These are phyloP conservation scores for Tetracladium marchalianum DNA, from an alignment of 495 filamentous ascomycete genomes.

Conservation along the genomic window DNA sequence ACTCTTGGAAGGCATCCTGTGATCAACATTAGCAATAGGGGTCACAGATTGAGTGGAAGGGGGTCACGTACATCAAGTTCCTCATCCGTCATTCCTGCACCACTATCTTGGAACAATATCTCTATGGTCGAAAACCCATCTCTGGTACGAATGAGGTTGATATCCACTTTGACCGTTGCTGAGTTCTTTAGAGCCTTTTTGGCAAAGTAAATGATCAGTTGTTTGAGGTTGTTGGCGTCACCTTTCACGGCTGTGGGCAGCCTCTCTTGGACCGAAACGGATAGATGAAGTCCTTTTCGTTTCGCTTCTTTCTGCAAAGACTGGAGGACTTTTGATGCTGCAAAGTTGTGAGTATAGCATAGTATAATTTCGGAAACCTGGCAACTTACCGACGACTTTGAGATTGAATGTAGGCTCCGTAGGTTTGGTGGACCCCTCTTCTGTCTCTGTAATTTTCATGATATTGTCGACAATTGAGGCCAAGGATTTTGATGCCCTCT, in stretches of 20 bases:
- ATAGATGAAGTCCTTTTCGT: slow-evolving; percentile 59
- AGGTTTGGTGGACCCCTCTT: no score
- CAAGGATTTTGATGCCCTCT: slow-evolving; percentile 82
- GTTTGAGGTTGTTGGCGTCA: slow-evolving; percentile 65
- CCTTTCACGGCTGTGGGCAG: slow-evolving; percentile 62
- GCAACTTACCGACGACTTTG: no score
- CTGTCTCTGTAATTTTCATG: slow-evolving; percentile 72
- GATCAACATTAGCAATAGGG: no score
- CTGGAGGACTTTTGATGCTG: slow-evolving; percentile 74
- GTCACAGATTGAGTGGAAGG: no score
- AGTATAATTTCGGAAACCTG: no score
- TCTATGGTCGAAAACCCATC: slow-evolving; percentile 34
- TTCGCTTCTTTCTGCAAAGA: slow-evolving; percentile 62
- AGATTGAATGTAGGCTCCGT: no score
- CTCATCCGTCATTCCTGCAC: slow-evolving; percentile 58
- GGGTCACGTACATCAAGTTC: slow-evolving; percentile 52
- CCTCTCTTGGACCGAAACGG: slow-evolving; percentile 52
- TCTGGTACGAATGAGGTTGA: slow-evolving; percentile 29
- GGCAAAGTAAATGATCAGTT: slow-evolving; percentile 67
- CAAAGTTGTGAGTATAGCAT: slow-evolving; percentile 63
- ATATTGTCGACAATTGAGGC: slow-evolving; percentile 92
- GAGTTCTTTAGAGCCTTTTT: slow-evolving; percentile 81
- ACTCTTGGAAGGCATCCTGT: slow-evolving; percentile 48
- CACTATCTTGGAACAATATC: slow-evolving; percentile 65
- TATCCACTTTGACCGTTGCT: slow-evolving; percentile 52